Evolutionary conservation across 2,329 filamentous ascomycete species (phyloP), one percentile per base, ranked within the genome.

Genomic region (Fusarium continuum): DNA sequence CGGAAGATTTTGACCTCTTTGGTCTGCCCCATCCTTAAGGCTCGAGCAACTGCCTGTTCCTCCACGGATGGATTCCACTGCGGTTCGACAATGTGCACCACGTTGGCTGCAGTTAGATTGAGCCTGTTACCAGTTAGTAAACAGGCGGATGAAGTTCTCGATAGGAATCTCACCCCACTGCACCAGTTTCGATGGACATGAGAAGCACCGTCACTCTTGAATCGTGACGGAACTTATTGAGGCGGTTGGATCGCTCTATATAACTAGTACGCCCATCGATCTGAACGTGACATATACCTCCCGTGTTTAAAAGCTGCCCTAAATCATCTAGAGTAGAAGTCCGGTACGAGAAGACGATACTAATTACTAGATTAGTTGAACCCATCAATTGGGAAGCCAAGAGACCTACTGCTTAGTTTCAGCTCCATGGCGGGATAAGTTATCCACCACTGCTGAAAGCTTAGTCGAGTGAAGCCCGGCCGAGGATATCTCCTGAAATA

Each of bases 11-110:
- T 50, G 6, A 63, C 56, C 23, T 54, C 35, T 9, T 22, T 47
- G 5, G 45, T 59, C 28, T 63, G 55, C 3, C 43, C 55, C 41
- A 60, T 63, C 1, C 57, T 45, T 1, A 61, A 19, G 1, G 46
- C 57, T 38, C 57, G 28, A 3, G 39, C 45, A 1, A 64, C 40
- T 4, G 57, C 61, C 10, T 64, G 53, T 16, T 50, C 48, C n/a
- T 64, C 61, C 0, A 60, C 36, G 0, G 57, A 40, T 2, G 61
- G 58, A 29, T 64, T 64, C 49, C 58, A 63, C 13, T 64, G 61
- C 2, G 58, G 61, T 19, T 62, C 61, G 14, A 62, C 38, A 9
- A 64, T 45, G 4, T 59, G 58, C 0, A 64, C 49, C 1, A 22
- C 0, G 8, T 62, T 59, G 3, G 61, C 61, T 3, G n/a, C 47